Percentiles rank a stretch among this genome's conserved stretches.
Conservation (phyloP, 2,329 filamentous ascomycete species). For the Ophiocordyceps camponoti-saundersi region DNA sequence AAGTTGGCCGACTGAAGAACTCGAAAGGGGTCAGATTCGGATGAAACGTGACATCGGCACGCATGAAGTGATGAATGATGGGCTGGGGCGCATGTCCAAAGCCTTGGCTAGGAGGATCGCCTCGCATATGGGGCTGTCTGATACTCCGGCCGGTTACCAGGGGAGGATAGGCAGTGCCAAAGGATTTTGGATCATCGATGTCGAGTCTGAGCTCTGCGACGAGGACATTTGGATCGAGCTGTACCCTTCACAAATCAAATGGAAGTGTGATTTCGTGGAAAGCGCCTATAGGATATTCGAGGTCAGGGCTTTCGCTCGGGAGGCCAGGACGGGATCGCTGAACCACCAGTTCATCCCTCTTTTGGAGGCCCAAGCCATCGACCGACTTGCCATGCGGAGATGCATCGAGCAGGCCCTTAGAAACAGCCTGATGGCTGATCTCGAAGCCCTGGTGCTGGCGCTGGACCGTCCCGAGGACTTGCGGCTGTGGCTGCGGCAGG, state of each 20-base stretch:
- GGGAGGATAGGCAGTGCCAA: slow-evolving; percentile 57
- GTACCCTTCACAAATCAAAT: slow-evolving; percentile 52
- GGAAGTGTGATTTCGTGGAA: slow-evolving; percentile 32
- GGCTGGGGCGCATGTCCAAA: slow-evolving; percentile 48
- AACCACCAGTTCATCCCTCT: slow-evolving; percentile 56
- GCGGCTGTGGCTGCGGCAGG: slow-evolving; percentile 34
- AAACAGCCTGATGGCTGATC: slow-evolving; percentile 30
- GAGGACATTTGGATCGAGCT: slow-evolving; percentile 48
- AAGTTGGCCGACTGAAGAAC: slow-evolving; percentile 26
- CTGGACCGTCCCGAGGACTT: slow-evolving; percentile 32
- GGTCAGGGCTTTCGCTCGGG: slow-evolving; percentile 25
- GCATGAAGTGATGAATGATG: slow-evolving; percentile 43
- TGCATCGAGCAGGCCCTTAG: slow-evolving; percentile 31
- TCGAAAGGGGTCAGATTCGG: slow-evolving; percentile 29
- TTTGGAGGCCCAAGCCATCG: slow-evolving; percentile 39
- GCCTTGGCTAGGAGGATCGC: slow-evolving; percentile 37
- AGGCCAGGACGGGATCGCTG: slow-evolving; percentile 29
- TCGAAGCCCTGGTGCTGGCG: slow-evolving; percentile 31
- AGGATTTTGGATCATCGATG: slow-evolving; percentile 55
- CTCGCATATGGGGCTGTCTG: slow-evolving; percentile 27
- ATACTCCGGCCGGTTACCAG: slow-evolving; percentile 49
- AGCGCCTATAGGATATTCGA: slow-evolving; percentile 46
- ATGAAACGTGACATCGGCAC: slow-evolving; percentile 18
- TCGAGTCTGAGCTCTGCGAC: slow-evolving; percentile 19
- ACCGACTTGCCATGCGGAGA: slow-evolving; percentile 24